Percentiles rank a stretch among this genome's conserved stretches.
Evolutionary conservation across 1,139 yeast genomes (phyloP).

Genomic region (Suhomyces terraborum): DNA sequence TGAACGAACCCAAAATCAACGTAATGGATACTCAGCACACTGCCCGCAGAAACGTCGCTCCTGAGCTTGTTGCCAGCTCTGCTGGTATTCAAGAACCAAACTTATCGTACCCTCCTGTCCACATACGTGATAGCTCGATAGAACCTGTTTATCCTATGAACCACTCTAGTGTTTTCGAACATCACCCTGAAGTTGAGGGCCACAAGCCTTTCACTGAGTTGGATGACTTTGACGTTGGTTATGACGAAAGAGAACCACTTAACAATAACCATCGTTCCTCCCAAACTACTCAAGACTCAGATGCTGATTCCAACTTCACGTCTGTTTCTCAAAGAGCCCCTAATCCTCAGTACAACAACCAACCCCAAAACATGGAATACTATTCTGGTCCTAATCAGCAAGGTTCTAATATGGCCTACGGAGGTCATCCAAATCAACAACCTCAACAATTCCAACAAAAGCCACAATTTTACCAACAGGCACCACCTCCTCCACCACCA

Average conservation of each 20-base stretch:
- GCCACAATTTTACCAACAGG: slow-evolving; percentile 17
- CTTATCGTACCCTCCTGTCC: slow-evolving; percentile 21
- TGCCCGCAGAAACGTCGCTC: slow-evolving; percentile 30
- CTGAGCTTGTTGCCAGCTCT: slow-evolving; percentile 31
- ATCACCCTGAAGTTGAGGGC: slow-evolving; percentile 50
- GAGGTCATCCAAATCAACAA: slow-evolving; percentile 11
- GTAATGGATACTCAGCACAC: slow-evolving; percentile 10
- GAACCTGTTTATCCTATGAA: slow-evolving; percentile 14
- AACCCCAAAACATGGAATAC: slow-evolving; percentile 13
- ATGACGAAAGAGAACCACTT: slow-evolving; percentile 17
- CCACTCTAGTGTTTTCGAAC: slow-evolving; percentile 41
- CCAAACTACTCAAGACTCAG: slow-evolving; percentile 26
- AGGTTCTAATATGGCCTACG: slow-evolving; percentile 8
- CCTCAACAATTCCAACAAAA: slow-evolving; percentile 18
- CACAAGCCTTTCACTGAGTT: slow-evolving; percentile 51
- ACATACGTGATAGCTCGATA: slow-evolving; percentile 15
- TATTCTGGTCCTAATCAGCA: slow-evolving; percentile 17
- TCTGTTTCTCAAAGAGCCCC: slow-evolving; percentile 78
- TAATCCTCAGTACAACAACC: slow-evolving; percentile 53
- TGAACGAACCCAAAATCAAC: slow-evolving; percentile 7
- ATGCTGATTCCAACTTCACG: slow-evolving; percentile 63
- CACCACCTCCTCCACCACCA: slow-evolving; percentile 1
- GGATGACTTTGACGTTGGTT: slow-evolving; percentile 31
- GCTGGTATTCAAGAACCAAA: slow-evolving; percentile 26
- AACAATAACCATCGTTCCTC: slow-evolving; percentile 2